Conservation (phyloP, 2,329 filamentous ascomycete genomes). For the Sordariomycetes sp. region DNA sequence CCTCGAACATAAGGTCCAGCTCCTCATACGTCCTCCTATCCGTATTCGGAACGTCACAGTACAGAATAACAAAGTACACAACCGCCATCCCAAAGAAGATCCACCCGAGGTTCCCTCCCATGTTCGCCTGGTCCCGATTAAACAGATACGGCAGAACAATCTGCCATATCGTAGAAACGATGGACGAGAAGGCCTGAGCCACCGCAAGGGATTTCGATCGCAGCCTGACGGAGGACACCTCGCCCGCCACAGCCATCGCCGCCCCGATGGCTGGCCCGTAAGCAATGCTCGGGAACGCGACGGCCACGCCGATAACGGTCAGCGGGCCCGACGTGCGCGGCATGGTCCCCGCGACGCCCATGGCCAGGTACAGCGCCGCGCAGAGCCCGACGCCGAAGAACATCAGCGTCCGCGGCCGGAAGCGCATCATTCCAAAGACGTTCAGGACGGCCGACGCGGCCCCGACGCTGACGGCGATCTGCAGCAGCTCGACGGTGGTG, state of each 20-base stretch:
- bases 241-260: constrained; percentile 15
- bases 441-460: constrained; percentile 11
- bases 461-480: constrained; percentile 11
- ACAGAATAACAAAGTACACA: constrained; percentile 11
- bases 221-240: constrained; percentile 22
- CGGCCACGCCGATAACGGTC: constrained; percentile 10
- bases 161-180: constrained; percentile 8
- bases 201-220: constrained; percentile 17
- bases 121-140: constrained; percentile 15
- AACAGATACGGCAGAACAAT: constrained; percentile 11
- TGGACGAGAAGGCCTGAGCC: constrained; percentile 14
- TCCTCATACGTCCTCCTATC: constrained; percentile 5
- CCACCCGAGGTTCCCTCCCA: constrained; percentile 21
- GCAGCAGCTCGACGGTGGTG: constrained; percentile 11
- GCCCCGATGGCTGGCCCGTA: constrained; percentile 11
- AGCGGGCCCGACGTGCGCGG: constrained; percentile 8
- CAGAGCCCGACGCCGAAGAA: constrained; percentile 10
- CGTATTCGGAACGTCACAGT: constrained; percentile 6
- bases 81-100: constrained; percentile 23
- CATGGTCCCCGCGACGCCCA: constrained; percentile 12
- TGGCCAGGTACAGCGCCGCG: constrained; percentile 10
- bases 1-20: constrained; percentile 8
- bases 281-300: constrained; percentile 10
- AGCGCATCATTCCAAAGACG: constrained; percentile 12
- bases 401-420: constrained; percentile 12